Evolutionary conservation across 1,139 yeast genomes (phyloP), one percentile per base, ranked within the genome.

Genomic region (Wickerhamomyces sp.): DNA sequence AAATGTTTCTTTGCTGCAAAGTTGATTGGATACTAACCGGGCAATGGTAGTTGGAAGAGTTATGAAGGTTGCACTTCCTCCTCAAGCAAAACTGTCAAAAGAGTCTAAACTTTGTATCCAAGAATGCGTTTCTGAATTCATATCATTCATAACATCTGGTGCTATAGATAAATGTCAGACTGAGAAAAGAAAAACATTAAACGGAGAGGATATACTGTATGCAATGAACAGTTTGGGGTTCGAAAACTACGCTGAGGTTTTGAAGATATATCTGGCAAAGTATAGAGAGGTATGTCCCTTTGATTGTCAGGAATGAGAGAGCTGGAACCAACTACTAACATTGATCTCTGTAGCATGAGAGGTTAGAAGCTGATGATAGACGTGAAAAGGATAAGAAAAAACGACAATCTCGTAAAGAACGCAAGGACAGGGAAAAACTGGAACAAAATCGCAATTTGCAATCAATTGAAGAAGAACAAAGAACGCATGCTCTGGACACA

Each of bases 101-200:
- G 96, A 87, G 55, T 89, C 95, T 38, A 88, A 88, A 59, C 94
- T 85, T 61, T 88, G 96, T 59, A 82, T 89, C 67, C 96, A 89
- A 66, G 96, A 89, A 62, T 88, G 96, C 65, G 96, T 88, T 1
- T 78, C 87, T 41, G 96, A 85, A 60, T 84, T 84, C 62, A 84
- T 85, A 27, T 80, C 89, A 3, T 85, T 85, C 63, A 75, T 84
- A 38, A 84, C 93, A 2, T 79, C 87, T 47, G 91, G 84, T 59
- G 71, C 89, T 13, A 76, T 82, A 35, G 89, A 83, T 55, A 75
- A 75, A 55, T 81, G 87, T 55, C 65, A 73, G 36, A 67, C 79
- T 39, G 89, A 82, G 52, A 82, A 81, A 60, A 64, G 90, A 29
- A 83, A 82, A 58, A 81, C 89, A 1, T 69, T 83, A 41, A 81